phyloP scores from a whole-genome alignment of 2,329 filamentous ascomycete genomes.

The Magnaporthiopsis rhizophila region DNA sequence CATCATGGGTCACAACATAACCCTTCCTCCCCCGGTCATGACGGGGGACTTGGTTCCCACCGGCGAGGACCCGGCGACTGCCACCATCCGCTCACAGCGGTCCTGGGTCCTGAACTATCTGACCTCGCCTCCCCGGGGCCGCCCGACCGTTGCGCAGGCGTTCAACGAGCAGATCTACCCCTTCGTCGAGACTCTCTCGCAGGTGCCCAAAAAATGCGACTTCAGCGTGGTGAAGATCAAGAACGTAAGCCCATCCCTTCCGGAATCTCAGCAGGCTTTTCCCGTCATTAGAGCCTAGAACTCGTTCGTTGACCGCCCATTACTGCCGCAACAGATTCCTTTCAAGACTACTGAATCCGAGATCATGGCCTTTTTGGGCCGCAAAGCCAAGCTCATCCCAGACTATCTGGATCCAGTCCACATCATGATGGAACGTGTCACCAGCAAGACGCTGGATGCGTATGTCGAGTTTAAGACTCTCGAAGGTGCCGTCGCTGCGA shows the following conservation, averaged over 20 bases:
- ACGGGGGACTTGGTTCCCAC: background rate
- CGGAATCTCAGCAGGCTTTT: background rate
- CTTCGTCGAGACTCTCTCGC: slow-evolving; percentile 32
- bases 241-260: slow-evolving; percentile 34
- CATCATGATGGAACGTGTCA: slow-evolving; percentile 57
- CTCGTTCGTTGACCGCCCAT: background rate
- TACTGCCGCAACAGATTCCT: slow-evolving; percentile 37
- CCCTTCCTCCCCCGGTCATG: background rate
- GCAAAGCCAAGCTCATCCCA: slow-evolving; percentile 46
- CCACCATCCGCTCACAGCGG: slow-evolving; percentile 18
- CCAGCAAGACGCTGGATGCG: slow-evolving; percentile 53
- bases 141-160: slow-evolving; percentile 26
- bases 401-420: slow-evolving; percentile 50
- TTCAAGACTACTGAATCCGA: slow-evolving; percentile 45
- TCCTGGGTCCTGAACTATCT: slow-evolving; percentile 31
- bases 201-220: slow-evolving; percentile 17
- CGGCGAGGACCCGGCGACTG: slow-evolving; percentile 2
- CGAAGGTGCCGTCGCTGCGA: slow-evolving; percentile 44
- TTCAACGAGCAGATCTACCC: slow-evolving; percentile 35
- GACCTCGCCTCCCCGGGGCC: slow-evolving; percentile 22
- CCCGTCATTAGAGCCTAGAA: too few species aligned
- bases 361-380: slow-evolving; percentile 50
- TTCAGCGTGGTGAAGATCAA: slow-evolving; percentile 40
- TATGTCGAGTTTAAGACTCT: slow-evolving; percentile 50
- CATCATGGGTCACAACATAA: too few species aligned